These are phyloP conservation scores for Rutidosis leptorrhynchoides DNA, from an alignment of 129 eudicot genomes.

Conservation along the genomic window DNA sequence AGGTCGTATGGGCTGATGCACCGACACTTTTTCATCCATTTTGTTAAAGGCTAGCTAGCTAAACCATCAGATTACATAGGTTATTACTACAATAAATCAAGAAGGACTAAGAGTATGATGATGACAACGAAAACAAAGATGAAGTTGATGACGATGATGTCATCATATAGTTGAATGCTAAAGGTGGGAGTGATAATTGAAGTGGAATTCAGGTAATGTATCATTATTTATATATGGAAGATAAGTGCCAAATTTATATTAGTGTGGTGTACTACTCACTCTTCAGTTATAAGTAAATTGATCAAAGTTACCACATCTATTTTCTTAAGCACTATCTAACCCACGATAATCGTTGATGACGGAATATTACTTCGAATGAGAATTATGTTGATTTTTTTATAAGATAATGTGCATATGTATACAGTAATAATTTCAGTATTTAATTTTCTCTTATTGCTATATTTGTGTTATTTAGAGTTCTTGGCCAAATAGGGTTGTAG, in stretches of 20 bases:
- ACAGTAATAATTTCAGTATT: constrained; percentile 1
- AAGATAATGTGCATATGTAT: no score
- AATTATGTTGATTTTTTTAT: no score
- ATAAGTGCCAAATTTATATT: background rate
- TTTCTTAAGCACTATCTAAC: constrained; percentile 11
- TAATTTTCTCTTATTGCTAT: background rate
- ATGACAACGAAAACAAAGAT: constrained; percentile 42
- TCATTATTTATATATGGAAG: background rate
- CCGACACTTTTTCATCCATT: no score
- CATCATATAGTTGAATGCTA: constrained; percentile 40
- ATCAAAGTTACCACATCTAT: background rate
- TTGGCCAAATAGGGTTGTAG: constrained; percentile 71
- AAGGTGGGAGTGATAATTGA: constrained; percentile 77
- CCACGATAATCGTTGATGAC: background rate
- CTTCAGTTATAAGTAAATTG: background rate
- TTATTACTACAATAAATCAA: no score
- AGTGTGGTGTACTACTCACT: background rate
- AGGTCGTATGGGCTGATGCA: no score
- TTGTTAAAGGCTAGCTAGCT: no score
- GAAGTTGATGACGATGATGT: constrained; percentile 50
- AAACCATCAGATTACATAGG: no score
- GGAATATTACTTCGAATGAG: background rate
- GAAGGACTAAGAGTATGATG: constrained; percentile 43
- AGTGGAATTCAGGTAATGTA: constrained; percentile 66
- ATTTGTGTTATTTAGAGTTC: constrained; percentile 55